phyloP scores from a whole-genome alignment of 495 filamentous ascomycete species.

The Daldinia concentrica region DNA sequence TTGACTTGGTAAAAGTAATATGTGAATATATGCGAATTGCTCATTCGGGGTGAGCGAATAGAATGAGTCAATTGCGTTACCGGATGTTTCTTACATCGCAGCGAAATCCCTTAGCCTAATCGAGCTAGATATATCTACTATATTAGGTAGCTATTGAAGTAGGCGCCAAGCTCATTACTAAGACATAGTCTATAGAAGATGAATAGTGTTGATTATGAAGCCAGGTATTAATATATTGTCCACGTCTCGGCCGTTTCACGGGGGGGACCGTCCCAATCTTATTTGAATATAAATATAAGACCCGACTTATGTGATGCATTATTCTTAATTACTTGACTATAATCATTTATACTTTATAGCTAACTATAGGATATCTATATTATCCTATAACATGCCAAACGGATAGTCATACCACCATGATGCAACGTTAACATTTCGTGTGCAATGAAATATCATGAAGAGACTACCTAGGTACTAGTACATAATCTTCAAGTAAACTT shows the following conservation, averaged over 20 bases:
- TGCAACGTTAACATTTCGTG: too few relatives aligned
- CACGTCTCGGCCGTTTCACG: too few relatives aligned
- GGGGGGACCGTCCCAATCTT: too few relatives aligned
- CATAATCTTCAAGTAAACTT: neutral
- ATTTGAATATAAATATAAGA: too few relatives aligned
- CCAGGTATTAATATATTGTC: too few relatives aligned
- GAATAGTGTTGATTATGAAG: too few relatives aligned
- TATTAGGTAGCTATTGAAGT: neutral
- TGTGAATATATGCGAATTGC: neutral
- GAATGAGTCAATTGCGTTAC: constrained; percentile 6
- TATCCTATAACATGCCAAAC: neutral
- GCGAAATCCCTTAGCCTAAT: constrained; percentile 1
- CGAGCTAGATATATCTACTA: neutral
- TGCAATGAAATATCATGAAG: neutral
- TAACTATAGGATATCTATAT: too few relatives aligned
- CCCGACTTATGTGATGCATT: too few relatives aligned
- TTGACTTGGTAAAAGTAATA: neutral
- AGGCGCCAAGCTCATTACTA: neutral
- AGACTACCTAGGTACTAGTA: neutral
- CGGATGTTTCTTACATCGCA: neutral
- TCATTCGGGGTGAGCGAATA: neutral
- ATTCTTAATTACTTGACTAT: too few relatives aligned
- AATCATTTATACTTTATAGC: too few relatives aligned
- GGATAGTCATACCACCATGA: too few relatives aligned
- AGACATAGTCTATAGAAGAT: neutral